Conservation (phyloP, 352 stramenopile genomes). For the Globisporangium perplexum region DNA sequence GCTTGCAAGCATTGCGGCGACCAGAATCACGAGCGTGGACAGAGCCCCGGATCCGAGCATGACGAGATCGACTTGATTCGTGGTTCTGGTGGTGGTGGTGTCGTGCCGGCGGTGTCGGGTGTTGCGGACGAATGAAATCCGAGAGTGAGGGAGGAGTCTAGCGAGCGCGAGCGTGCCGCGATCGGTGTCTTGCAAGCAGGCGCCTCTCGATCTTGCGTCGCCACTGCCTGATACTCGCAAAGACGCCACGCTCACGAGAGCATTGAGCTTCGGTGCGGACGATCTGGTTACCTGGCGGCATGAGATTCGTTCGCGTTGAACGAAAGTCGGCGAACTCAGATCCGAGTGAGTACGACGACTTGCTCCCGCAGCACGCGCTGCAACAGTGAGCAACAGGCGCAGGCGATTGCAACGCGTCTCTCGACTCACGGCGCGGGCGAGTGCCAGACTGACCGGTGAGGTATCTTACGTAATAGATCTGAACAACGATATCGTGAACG, state of each 20-base stretch:
- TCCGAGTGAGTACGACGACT: not conserved
- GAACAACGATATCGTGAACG: too few relatives aligned
- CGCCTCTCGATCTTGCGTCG: not conserved
- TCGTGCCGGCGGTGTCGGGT: not conserved
- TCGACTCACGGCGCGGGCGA: not conserved
- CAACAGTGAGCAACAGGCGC: not conserved
- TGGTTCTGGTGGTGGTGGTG: not conserved
- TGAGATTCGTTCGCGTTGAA: not conserved
- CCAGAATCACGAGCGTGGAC: not conserved
- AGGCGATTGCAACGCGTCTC: not conserved
- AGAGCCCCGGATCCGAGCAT: slow-evolving; percentile 7
- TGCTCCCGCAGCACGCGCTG: not conserved
- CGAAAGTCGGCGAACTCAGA: not conserved
- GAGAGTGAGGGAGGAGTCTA: not conserved
- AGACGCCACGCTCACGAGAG: too few relatives aligned
- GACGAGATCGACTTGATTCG: not conserved
- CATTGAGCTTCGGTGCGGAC: not conserved
- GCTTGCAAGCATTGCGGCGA: not conserved
- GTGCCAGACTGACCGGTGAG: not conserved
- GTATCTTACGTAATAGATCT: too few relatives aligned
- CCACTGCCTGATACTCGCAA: too few relatives aligned
- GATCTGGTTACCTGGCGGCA: not conserved
- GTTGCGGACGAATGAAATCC: not conserved
- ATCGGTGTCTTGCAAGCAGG: not conserved
- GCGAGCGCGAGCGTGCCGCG: not conserved